Base-by-base conservation (phyloP, 306 rosid species). In the Prunus davidiana region DNA sequence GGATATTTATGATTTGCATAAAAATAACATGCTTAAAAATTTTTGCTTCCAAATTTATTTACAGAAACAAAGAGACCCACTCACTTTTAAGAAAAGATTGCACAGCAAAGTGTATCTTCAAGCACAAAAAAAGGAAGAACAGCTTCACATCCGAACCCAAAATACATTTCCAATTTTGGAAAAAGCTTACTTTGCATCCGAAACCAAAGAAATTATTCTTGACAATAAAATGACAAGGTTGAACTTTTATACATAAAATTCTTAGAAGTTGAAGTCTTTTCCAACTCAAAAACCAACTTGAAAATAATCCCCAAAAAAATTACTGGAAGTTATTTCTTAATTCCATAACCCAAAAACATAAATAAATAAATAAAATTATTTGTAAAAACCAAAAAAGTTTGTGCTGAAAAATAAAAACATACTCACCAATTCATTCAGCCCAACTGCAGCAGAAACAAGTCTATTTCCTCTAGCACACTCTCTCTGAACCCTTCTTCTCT, bases 371-470 rank as follows among this genome's bases (percentile, higher is more conserved):
- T 16, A 55, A 72, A 72, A 71, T 14, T n/a, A 28, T 30, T 38
- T 34, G 3, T 52, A 12, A 71, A 71, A 16, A 12, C 64, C 28
- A 0, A 68, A 38, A 66, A 18, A 14, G 20, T 52, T 18, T 24
- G 46, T 19, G 14, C 14, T 14, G 41, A 8, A 24, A 38, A 58
- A 60, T 24, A 4, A 10, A 22, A 24, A n/a, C 19, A 49, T 50
- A 75, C 81, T 55, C 78, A 71, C 58, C 67, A 49, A 70, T 25
- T 74, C 80, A 74, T 72, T 75, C 76, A 69, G 80, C 58, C 73
- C 67, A 52, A 49, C 60, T n/a, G 25, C 46, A 65, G 52, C 30
- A 67, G 50, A 67, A 43, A 52, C 19, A n/a, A 57, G 3, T 22
- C 30, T 22, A 6, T 56, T 4, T n/a, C 16, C 43, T 28, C 58